Evolutionary conservation across 2,329 filamentous ascomycete species (phyloP), one percentile per base, ranked within the genome.

Genomic region (Scedosporium aurantiacum): DNA sequence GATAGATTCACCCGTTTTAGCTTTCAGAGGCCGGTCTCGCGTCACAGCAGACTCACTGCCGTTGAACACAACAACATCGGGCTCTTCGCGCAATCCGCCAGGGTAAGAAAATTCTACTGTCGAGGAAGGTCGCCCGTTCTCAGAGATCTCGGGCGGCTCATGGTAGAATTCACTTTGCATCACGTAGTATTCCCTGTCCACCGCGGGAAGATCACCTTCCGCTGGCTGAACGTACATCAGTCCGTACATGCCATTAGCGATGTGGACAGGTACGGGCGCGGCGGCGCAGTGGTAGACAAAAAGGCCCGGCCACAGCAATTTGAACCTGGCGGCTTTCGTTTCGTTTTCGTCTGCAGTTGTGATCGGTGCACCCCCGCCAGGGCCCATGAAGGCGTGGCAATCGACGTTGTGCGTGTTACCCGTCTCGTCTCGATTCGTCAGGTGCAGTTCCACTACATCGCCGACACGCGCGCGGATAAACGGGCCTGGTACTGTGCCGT

Each of bases 151-250:
- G 0, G 71, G 71, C 2, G 71, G 70, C 62, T 73, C 71, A 50
- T 72, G 70, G 62, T 73, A 73, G 61, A 72, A 71, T 61, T 73
- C 71, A 63, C 70, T 73, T 63, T 73, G 71, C 68, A 73, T 69
- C 18, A 73, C 71, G 63, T 70, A 73, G 63, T 72, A 73, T 60
- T 73, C 71, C 16, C 64, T 62, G 52, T 73, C 70, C 8, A 71
- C 71, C 0, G 67, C 63, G 0, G 70, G 69, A 0, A 73, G 67
- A 21, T 66, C 65, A 6, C 65, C 65, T 21, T 70, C 65, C 8
- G 67, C 71, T 2, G 70, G 70, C 63, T 72, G 70, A 14, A 73
- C 71, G 64, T 72, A 72, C 56, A 73, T 68, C 57, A 73, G 67
- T 10, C 71, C 71, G 60, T 71, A 73, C 71, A 73, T 73, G 43